phyloP scores from a whole-genome alignment of 495 filamentous ascomycete species.

The Talaromyces ruber region DNA sequence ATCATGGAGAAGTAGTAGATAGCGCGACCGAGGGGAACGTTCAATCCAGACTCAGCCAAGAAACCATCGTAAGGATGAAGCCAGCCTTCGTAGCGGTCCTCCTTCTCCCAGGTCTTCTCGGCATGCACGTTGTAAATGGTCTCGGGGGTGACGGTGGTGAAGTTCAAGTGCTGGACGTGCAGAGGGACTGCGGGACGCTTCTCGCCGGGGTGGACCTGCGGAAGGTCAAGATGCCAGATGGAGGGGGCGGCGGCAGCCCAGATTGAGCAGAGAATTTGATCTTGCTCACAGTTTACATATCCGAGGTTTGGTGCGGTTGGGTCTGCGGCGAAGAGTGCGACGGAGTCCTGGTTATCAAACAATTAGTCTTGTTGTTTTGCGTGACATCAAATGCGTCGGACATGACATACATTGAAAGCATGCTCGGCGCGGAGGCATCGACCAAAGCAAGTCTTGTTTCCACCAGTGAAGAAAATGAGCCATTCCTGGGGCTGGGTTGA shows the following conservation, averaged over 20 bases:
- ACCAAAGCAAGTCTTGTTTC: constrained; percentile 82
- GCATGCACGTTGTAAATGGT: constrained; percentile 55
- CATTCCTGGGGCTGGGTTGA: constrained; percentile 64
- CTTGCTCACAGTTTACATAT: constrained; percentile 67
- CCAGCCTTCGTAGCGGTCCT: constrained; percentile 54
- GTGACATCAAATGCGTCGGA: background rate
- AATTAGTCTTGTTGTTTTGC: background rate
- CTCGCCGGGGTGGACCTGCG: constrained; percentile 42
- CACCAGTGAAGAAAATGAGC: constrained; percentile 72
- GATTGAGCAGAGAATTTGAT: constrained; percentile 70
- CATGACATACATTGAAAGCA: constrained; percentile 45
- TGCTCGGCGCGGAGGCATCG: constrained; percentile 43
- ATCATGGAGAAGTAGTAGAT: constrained; percentile 49
- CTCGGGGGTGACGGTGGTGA: constrained; percentile 54
- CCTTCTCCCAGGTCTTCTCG: constrained; percentile 48
- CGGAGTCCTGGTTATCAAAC: constrained; percentile 50
- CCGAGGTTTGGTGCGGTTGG: constrained; percentile 63
- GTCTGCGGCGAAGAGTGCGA: constrained; percentile 54
- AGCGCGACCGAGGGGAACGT: constrained; percentile 59
- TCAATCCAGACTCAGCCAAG: constrained; percentile 55
- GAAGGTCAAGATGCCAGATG: constrained; percentile 66
- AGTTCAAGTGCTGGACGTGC: constrained; percentile 52
- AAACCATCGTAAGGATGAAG: constrained; percentile 76
- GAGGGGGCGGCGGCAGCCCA: constrained; percentile 68
- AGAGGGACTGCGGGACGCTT: constrained; percentile 36